phyloP scores from a whole-genome alignment of 768 basidiomycete species.

The Lentinula aciculospora region DNA sequence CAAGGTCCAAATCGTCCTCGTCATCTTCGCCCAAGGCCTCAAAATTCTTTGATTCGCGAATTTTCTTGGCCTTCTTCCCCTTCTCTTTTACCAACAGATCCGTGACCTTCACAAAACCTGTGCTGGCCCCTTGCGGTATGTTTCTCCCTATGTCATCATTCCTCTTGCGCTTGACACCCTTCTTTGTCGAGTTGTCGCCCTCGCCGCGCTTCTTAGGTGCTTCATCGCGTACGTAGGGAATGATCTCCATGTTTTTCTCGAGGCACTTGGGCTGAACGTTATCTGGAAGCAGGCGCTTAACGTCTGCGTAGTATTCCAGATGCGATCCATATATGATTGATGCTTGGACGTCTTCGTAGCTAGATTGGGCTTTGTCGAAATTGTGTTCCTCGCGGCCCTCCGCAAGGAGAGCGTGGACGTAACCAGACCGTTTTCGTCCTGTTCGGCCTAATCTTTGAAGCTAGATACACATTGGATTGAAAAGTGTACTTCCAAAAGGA shows the following conservation, averaged over 20 bases:
- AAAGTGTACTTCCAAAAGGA: background rate
- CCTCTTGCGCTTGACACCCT: conserved; percentile 60
- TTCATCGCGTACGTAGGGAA: conserved; percentile 58
- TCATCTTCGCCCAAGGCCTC: conserved; percentile 57
- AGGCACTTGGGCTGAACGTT: conserved; percentile 71
- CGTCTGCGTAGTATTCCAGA: conserved; percentile 91
- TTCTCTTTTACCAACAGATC: conserved; percentile 50
- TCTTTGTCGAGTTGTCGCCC: conserved; percentile 22
- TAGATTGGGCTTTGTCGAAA: conserved; percentile 81
- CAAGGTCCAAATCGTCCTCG: conserved; percentile 63
- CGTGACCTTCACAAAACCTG: conserved; percentile 66
- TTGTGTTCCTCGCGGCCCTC: conserved; percentile 89
- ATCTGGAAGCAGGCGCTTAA: conserved; percentile 77
- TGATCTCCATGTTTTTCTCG: conserved; percentile 80
- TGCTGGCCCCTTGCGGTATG: conserved; percentile 66
- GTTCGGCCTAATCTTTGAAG: conserved; percentile 95
- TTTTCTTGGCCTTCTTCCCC: conserved; percentile 40
- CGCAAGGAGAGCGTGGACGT: conserved; percentile 87
- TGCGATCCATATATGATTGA: conserved; percentile 80
- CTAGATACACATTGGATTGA: conserved; percentile 31
- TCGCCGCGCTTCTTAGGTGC: conserved; percentile 28
- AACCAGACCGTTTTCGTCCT: conserved; percentile 85
- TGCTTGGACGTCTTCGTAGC: conserved; percentile 85
- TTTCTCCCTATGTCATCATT: conserved; percentile 64
- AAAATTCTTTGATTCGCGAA: conserved; percentile 32